phyloP scores from a whole-genome alignment of 2,329 filamentous ascomycete genomes.

The Clonostachys solani region DNA sequence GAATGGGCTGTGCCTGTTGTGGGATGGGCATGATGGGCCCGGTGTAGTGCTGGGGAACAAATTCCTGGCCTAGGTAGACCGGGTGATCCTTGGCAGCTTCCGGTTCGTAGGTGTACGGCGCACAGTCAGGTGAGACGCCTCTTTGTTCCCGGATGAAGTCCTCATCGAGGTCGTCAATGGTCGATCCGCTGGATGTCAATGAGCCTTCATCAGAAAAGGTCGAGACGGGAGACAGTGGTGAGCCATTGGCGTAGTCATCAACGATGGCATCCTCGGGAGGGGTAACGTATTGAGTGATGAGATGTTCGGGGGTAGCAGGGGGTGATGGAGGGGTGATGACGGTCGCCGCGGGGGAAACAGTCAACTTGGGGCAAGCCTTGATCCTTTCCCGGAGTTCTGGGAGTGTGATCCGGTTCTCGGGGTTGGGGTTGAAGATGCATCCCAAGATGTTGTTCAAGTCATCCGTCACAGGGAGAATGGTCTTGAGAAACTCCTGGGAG shows the following conservation, averaged over 20 bases:
- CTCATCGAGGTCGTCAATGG: conserved; percentile 45
- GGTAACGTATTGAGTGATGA: conserved; percentile 38
- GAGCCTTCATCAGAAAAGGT: conserved; percentile 51
- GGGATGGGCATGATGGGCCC: conserved; percentile 22
- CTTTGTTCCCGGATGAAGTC: conserved; percentile 41
- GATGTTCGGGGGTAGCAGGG: conserved; percentile 35
- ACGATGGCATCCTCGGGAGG: conserved; percentile 37
- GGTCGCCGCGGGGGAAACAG: conserved; percentile 33
- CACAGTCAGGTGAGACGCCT: conserved; percentile 27
- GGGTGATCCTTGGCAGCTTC: conserved; percentile 35
- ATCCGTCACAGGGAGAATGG: conserved; percentile 85
- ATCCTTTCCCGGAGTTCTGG: conserved; percentile 76
- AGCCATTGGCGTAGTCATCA: conserved; percentile 37
- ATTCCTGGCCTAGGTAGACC: conserved; percentile 39
- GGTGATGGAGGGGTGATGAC: conserved; percentile 28
- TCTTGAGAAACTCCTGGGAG: conserved; percentile 82
- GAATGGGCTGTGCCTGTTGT: conserved; percentile 15
- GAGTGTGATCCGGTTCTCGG: conserved; percentile 76
- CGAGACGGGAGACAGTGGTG: conserved; percentile 44
- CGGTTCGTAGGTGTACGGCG: conserved; percentile 37
- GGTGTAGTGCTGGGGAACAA: conserved; percentile 37
- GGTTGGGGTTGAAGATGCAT: conserved; percentile 83
- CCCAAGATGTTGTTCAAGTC: conserved; percentile 86
- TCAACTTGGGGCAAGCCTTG: conserved; percentile 71
- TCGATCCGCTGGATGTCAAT: conserved; percentile 48